Evolutionary conservation across 257 asterid genomes (phyloP).

Genomic region (Nicotiana obtusifolia): DNA sequence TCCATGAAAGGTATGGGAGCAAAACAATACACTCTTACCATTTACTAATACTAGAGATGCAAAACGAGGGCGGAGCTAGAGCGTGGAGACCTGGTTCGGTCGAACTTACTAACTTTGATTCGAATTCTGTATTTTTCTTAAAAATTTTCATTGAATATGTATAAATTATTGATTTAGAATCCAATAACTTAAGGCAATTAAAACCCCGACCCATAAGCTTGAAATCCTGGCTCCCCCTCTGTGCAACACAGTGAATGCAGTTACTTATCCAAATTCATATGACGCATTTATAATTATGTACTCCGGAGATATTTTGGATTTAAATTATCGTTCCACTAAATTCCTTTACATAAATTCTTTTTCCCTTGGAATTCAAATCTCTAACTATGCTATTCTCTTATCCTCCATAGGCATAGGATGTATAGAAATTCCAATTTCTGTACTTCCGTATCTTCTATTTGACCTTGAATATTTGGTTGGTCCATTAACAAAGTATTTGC

Average conservation of each 20-base stretch:
- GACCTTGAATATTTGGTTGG: neutral
- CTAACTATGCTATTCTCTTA: neutral
- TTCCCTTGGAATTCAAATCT: neutral
- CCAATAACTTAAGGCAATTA: too few species aligned
- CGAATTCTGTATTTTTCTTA: too few species aligned
- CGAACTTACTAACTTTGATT: too few species aligned
- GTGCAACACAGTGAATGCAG: neutral
- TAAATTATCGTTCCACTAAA: neutral
- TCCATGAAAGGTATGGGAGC: neutral
- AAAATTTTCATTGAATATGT: too few species aligned
- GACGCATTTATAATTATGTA: neutral
- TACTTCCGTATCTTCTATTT: neutral
- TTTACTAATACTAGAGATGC: neutral
- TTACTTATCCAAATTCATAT: neutral
- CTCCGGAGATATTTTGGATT: neutral
- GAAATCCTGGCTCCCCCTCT: too few species aligned
- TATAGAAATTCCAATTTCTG: neutral
- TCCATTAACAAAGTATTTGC: neutral
- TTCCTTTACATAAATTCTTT: neutral
- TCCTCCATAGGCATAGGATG: neutral
- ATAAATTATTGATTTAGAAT: too few species aligned
- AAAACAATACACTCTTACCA: neutral
- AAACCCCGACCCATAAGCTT: too few species aligned
- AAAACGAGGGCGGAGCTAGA: too few species aligned
- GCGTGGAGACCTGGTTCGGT: too few species aligned